Evolutionary conservation across 768 basidiomycete genomes (phyloP).

Genomic region (Ramaria sp.): DNA sequence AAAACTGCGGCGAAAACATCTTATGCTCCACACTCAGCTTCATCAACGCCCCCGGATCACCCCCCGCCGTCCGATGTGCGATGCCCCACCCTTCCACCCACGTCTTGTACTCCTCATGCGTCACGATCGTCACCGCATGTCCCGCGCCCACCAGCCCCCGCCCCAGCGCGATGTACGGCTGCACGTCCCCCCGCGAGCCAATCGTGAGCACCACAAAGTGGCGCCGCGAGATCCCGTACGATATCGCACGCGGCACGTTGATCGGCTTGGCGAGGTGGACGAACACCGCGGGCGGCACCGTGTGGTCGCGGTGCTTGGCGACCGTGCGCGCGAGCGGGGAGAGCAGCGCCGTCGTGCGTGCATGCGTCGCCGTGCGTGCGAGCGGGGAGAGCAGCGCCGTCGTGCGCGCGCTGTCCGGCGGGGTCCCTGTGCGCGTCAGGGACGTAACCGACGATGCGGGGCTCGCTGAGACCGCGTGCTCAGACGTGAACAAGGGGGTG

Average conservation of each 20-base stretch:
- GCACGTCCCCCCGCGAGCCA: slow-evolving; percentile 48
- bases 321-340: slow-evolving; percentile 34
- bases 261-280: slow-evolving; percentile 12
- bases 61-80: slow-evolving; percentile 50
- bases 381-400: slow-evolving; percentile 35
- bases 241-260: slow-evolving; percentile 11
- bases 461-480: neutral
- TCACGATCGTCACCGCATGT: slow-evolving; percentile 37
- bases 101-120: slow-evolving; percentile 32
- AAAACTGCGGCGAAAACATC: slow-evolving; percentile 69
- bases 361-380: slow-evolving; percentile 29
- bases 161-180: slow-evolving; percentile 39
- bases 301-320: slow-evolving; percentile 19
- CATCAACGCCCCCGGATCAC: slow-evolving; percentile 62
- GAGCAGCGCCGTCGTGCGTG: slow-evolving; percentile 32
- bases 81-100: slow-evolving; percentile 56
- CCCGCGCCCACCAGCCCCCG: slow-evolving; percentile 31
- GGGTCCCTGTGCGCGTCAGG: too few relatives aligned
- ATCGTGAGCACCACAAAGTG: slow-evolving; percentile 59
- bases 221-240: slow-evolving; percentile 22
- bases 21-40: slow-evolving; percentile 44
- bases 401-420: neutral
- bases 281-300: slow-evolving; percentile 29
- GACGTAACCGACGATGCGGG: too few relatives aligned
- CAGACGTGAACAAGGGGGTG: slow-evolving; percentile 4